These are phyloP conservation scores for Panellus pusillus DNA, from an alignment of 768 basidiomycete species.

Conservation along the genomic window DNA sequence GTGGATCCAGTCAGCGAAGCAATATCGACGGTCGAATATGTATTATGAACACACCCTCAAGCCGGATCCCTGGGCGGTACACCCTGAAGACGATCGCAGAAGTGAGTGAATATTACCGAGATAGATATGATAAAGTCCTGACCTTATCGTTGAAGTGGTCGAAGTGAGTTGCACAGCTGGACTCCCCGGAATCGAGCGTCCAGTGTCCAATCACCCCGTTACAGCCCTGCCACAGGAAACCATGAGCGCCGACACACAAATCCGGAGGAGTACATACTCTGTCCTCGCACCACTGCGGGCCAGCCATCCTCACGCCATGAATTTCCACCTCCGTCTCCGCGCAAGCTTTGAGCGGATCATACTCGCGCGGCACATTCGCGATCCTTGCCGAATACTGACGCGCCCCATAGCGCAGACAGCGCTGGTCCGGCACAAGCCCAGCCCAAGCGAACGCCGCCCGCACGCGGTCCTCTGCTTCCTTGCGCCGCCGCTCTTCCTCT, in stretches of 20 bases:
- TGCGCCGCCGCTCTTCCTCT: slow-evolving; percentile 19
- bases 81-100: slow-evolving; percentile 9
- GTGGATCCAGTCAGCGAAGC: neutral
- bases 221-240: slow-evolving; percentile 5
- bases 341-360: slow-evolving; percentile 12
- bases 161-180: slow-evolving; percentile 28
- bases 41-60: slow-evolving; percentile 9
- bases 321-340: slow-evolving; percentile 22
- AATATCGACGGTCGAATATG: neutral
- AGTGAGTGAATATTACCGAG: too few relatives aligned
- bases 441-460: slow-evolving; percentile 21
- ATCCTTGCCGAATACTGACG: slow-evolving; percentile 31
- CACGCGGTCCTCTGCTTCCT: slow-evolving; percentile 23
- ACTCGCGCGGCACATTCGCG: slow-evolving; percentile 27
- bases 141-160: slow-evolving; percentile 30
- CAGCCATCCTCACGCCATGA: slow-evolving; percentile 1
- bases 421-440: slow-evolving; percentile 14
- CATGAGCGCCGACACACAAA: neutral
- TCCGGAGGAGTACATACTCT: neutral
- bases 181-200: slow-evolving; percentile 27
- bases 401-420: slow-evolving; percentile 28
- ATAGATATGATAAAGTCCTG: neutral
- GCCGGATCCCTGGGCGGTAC: slow-evolving; percentile 11
- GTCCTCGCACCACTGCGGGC: slow-evolving; percentile 10
- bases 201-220: slow-evolving; percentile 26